phyloP scores from a whole-genome alignment of 2,329 filamentous ascomycete species.

The Colletotrichum sp. region DNA sequence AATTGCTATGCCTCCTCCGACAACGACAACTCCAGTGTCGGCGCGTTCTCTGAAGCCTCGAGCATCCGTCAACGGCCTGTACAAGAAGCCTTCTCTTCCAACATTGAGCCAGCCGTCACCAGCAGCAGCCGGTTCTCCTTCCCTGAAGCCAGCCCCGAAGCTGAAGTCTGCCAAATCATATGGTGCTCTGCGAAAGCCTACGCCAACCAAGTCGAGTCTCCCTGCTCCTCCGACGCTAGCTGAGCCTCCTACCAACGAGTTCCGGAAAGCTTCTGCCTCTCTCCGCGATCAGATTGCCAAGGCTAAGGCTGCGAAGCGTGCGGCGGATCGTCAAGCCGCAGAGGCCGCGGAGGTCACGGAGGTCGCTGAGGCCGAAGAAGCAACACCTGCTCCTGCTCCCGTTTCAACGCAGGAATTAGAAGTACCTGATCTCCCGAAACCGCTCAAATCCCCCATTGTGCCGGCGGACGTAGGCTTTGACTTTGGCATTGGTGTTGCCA shows the following conservation, averaged over 20 bases:
- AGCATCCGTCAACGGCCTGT: conserved; percentile 57
- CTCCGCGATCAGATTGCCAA: conserved; percentile 92
- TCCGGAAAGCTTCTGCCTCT: conserved; percentile 75
- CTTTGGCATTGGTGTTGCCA: conserved; percentile 46
- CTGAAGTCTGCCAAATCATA: conserved; percentile 13
- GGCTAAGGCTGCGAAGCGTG: conserved; percentile 81
- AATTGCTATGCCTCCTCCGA: conserved; percentile 30
- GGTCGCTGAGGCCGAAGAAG: not conserved
- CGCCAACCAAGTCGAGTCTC: not conserved
- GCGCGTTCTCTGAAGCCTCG: conserved; percentile 53
- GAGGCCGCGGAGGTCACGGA: conserved; percentile 15
- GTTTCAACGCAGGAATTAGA: not conserved
- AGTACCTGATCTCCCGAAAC: not conserved
- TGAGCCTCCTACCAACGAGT: not conserved
- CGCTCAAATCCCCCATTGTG: conserved; percentile 39
- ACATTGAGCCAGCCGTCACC: conserved; percentile 31
- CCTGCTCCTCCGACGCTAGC: conserved; percentile 21
- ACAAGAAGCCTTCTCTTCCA: conserved; percentile 59
- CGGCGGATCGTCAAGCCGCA: conserved; percentile 42
- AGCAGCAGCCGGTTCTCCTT: not conserved
- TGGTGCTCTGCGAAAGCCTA: conserved; percentile 4
- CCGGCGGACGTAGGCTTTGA: conserved; percentile 48
- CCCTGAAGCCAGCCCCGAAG: conserved; percentile 3
- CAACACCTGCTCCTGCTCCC: not conserved
- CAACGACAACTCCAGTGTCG: conserved; percentile 51